These are phyloP conservation scores for Pyracantha coccinea DNA, from an alignment of 331 rosid genomes.

Conservation along the genomic window DNA sequence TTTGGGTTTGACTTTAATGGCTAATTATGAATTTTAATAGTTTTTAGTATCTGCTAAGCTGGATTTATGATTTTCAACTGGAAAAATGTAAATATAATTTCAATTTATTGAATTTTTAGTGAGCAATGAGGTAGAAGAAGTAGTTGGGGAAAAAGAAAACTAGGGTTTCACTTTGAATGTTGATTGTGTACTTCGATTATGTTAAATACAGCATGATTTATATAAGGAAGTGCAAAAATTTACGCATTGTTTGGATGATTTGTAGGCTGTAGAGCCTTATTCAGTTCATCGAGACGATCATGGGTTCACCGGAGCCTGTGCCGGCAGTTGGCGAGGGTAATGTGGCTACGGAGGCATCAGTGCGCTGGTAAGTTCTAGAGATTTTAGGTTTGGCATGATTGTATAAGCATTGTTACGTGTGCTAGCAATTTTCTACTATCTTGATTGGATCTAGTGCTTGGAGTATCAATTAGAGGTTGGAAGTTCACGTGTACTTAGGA, in stretches of 20 bases:
- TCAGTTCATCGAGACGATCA: slow-evolving; percentile 11
- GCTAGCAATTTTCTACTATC: neutral
- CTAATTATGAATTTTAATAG: neutral
- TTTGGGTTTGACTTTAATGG: neutral
- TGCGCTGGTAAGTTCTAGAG: slow-evolving; percentile 33
- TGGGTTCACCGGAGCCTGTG: slow-evolving; percentile 49
- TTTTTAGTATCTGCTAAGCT: no score
- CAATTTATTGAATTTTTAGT: neutral
- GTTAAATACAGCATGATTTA: neutral
- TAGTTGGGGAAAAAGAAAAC: neutral
- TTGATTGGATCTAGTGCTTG: neutral
- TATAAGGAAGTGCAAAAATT: neutral
- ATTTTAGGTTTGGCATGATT: neutral
- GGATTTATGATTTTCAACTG: neutral
- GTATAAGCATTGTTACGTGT: neutral
- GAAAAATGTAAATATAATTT: neutral
- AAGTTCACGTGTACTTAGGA: neutral
- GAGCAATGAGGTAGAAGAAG: neutral
- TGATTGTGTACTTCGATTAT: neutral
- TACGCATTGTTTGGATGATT: neutral
- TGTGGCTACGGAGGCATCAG: slow-evolving; percentile 27
- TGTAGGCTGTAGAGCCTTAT: slow-evolving; percentile 15
- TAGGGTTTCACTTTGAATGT: neutral
- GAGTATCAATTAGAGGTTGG: neutral
- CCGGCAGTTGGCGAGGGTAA: slow-evolving; percentile 27